Evolutionary conservation across 2,329 filamentous ascomycete genomes (phyloP).

Genomic region (Ophioceras dolichostomum): DNA sequence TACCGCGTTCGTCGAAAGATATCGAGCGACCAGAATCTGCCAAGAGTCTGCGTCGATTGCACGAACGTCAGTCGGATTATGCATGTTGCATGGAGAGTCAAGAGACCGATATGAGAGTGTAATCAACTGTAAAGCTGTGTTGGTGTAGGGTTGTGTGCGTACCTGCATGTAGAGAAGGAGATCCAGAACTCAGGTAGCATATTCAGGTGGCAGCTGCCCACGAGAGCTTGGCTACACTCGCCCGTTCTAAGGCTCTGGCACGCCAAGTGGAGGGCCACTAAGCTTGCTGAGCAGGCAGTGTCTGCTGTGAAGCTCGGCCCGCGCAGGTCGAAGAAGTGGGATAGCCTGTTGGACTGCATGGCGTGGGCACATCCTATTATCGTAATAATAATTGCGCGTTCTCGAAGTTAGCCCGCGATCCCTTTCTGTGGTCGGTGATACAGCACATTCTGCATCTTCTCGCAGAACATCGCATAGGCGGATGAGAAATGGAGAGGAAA

Average conservation of each 20-base stretch:
- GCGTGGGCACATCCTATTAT: conserved; percentile 35
- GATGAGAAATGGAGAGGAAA: too few species aligned
- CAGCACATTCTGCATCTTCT: too few species aligned
- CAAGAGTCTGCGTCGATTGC: conserved; percentile 24
- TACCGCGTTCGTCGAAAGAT: conserved; percentile 30
- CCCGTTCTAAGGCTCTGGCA: conserved; percentile 34
- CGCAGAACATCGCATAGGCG: too few species aligned
- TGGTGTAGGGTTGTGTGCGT: too few species aligned
- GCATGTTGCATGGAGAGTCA: too few species aligned
- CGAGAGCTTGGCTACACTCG: conserved; percentile 32
- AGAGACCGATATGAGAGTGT: too few species aligned
- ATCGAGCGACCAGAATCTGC: conserved; percentile 38
- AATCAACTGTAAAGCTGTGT: too few species aligned
- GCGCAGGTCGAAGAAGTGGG: conserved; percentile 41
- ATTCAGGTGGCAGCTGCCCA: conserved; percentile 34
- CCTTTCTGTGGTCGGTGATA: too few species aligned
- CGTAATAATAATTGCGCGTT: too few species aligned
- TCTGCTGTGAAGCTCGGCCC: conserved; percentile 40
- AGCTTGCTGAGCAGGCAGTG: conserved; percentile 38
- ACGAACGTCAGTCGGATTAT: too few species aligned
- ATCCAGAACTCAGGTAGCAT: conserved; percentile 34
- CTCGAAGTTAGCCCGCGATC: too few species aligned
- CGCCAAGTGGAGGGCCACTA: conserved; percentile 36
- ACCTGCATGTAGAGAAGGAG: conserved; percentile 30
- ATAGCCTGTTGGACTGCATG: conserved; percentile 41